Percentiles rank a stretch among this genome's conserved stretches.
Conservation (phyloP, 352 stramenopile species). For the Pythium volutum region DNA sequence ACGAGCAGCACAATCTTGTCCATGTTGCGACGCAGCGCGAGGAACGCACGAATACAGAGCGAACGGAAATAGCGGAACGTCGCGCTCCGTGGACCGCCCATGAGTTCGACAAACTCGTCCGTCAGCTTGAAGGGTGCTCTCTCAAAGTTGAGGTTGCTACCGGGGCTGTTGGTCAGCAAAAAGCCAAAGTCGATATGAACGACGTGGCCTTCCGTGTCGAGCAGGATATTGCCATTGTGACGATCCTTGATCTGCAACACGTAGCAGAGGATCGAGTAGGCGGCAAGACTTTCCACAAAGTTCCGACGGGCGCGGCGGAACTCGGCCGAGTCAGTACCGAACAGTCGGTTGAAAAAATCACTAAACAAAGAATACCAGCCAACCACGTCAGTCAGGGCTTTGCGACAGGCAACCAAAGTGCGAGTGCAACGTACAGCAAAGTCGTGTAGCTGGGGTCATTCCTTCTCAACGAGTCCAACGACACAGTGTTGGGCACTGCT, state of each 20-base stretch:
- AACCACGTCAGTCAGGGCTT: constrained; percentile 48
- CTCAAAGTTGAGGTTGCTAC: constrained; percentile 96
- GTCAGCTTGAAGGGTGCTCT: constrained; percentile 98
- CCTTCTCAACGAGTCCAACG: constrained; percentile 96
- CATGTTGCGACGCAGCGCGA: constrained; percentile 92
- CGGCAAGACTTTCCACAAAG: constrained; percentile 91
- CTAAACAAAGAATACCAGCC: constrained; percentile 57
- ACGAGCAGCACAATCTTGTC: constrained; percentile 94
- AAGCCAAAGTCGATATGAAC: constrained; percentile 99
- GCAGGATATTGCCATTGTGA: constrained; percentile 99
- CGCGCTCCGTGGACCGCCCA: constrained; percentile 90
- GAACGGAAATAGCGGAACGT: constrained; percentile 95
- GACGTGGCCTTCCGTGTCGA: constrained; percentile 95
- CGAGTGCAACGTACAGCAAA: constrained; percentile 76
- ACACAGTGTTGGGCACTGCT: constrained; percentile 95
- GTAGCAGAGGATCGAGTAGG: constrained; percentile 98
- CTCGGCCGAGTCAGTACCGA: constrained; percentile 76
- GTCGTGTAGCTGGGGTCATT: constrained; percentile 78
- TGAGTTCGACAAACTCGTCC: constrained; percentile 93
- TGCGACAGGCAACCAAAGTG: constrained; percentile 21
- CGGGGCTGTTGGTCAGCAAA: constrained; percentile 93
- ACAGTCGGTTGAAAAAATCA: constrained; percentile 93
- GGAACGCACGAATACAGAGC: constrained; percentile 94
- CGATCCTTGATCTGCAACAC: constrained; percentile 98
- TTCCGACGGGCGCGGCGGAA: constrained; percentile 85